Base-by-base conservation (phyloP, 805 yeast species). In the Metschnikowia anglica region DNA sequence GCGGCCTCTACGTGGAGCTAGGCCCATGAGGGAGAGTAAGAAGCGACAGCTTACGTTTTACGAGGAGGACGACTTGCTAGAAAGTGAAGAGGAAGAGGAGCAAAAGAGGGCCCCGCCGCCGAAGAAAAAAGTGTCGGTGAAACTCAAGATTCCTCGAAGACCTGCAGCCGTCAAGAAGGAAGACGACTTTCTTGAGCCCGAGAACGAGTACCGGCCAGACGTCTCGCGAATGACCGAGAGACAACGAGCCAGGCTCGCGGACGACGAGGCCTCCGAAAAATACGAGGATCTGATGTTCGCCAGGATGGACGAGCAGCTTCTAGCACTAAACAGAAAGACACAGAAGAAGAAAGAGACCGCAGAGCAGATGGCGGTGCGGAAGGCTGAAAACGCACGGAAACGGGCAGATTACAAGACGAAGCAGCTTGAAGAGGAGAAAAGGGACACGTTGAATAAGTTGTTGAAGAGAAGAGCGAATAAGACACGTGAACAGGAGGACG, bases 381-480 rank as follows among this genome's bases (percentile, higher is more conserved):
- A 89, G 49, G 87, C 95, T 1, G 99, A 91, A 60, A 82, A 80
- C 55, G 91, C 97, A 0, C 76, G 98, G 55, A 80, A 89, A 62
- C 74, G 99, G 51, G 86, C 85, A 61, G 90, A 91, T 59, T 76
- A 88, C 55, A 81, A 83, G 52, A 89, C 83, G 55, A 83, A 84
- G 65, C 80, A 84, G 50, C 66, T 88, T 30, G 97, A 90, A 58
- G 97, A 88, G 61, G 98, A 93, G 63, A 93, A 93, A 60, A 79
- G 83, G 58, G 97, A 91, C 51, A 90, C 97, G 0, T 73, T 91
- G 51, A 91, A 91, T 61, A 88, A 87, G 61, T 69, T 91, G 50
- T 70, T 91, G 50, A 83, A 87, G 63, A 81, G 90, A 62, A 76
- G 96, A 49, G 96, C 97, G 0, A 80, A 79, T 36, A 85, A 85